Evolutionary conservation across 257 asterid genomes (phyloP).

Genomic region (Capsicum chinense): DNA sequence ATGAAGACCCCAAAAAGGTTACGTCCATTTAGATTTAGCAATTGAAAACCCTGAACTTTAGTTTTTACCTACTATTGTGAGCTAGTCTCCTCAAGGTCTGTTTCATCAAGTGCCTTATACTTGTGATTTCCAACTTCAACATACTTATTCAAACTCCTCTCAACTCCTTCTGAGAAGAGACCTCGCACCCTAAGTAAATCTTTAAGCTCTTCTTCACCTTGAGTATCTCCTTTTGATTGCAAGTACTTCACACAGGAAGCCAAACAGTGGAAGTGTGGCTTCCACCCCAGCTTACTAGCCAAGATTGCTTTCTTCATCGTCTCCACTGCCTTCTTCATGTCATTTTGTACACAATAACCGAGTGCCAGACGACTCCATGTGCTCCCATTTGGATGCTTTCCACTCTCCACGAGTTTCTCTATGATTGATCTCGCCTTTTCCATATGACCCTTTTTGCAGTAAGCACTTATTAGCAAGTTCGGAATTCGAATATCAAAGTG

Average conservation of each 20-base stretch:
- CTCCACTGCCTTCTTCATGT: constrained; percentile 54
- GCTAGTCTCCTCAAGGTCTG: constrained; percentile 17
- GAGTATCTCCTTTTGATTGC: constrained; percentile 45
- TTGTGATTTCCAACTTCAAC: constrained; percentile 27
- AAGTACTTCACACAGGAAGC: constrained; percentile 51
- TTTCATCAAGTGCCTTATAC: constrained; percentile 17
- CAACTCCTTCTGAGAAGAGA: constrained; percentile 35
- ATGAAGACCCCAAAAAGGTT: neutral
- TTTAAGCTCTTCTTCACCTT: constrained; percentile 38
- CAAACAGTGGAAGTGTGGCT: constrained; percentile 38
- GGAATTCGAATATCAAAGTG: constrained; percentile 45
- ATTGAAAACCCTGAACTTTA: neutral
- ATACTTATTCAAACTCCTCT: constrained; percentile 36
- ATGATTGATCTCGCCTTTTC: constrained; percentile 49
- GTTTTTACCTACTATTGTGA: neutral
- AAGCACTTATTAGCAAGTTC: constrained; percentile 40
- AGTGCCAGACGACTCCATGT: constrained; percentile 53
- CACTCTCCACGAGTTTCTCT: constrained; percentile 33
- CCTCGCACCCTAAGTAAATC: constrained; percentile 40
- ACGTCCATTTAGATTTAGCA: neutral
- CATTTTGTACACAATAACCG: constrained; percentile 42
- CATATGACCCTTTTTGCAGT: constrained; percentile 49
- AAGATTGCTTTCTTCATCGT: constrained; percentile 37
- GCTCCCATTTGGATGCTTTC: constrained; percentile 40
- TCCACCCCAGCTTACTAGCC: constrained; percentile 28